Evolutionary conservation across 2,329 filamentous ascomycete genomes (phyloP).

Genomic region (Scytalidium sp.): DNA sequence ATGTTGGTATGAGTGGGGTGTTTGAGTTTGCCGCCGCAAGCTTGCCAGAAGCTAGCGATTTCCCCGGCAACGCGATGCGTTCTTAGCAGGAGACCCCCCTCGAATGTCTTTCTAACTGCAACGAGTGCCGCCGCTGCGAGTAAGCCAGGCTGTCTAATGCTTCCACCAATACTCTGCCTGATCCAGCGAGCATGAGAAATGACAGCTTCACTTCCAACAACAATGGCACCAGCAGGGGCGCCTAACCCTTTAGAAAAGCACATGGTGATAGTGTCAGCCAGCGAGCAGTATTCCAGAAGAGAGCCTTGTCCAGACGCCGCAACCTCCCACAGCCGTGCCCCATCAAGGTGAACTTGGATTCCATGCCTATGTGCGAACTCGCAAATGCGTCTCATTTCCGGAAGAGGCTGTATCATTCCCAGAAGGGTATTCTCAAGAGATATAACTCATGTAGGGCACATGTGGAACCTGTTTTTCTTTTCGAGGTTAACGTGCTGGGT

Average conservation of each 20-base stretch:
- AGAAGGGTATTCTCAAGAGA: constrained; percentile 84
- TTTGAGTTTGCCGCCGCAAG: too few species aligned
- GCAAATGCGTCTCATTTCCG: constrained; percentile 64
- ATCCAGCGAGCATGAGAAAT: constrained; percentile 61
- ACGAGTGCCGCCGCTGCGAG: too few species aligned
- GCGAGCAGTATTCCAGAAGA: too few species aligned
- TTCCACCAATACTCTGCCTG: too few species aligned
- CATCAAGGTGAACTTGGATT: constrained; percentile 71
- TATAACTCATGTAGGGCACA: constrained; percentile 74
- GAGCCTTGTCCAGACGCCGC: too few species aligned
- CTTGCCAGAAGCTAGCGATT: too few species aligned
- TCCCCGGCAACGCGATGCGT: too few species aligned
- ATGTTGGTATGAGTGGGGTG: too few species aligned
- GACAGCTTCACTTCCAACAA: constrained; percentile 56
- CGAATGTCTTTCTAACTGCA: too few species aligned
- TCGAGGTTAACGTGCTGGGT: constrained; percentile 8
- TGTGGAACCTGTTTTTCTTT: constrained; percentile 71
- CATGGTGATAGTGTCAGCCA: constrained; percentile 65
- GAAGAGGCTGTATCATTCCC: constrained; percentile 71
- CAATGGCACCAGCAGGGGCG: constrained; percentile 70
- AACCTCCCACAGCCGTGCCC: constrained; percentile 75
- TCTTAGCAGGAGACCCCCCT: too few species aligned
- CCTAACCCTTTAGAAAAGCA: constrained; percentile 79
- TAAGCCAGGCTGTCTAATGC: too few species aligned
- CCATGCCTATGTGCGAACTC: constrained; percentile 59